Base-by-base conservation (phyloP, 441 rosid genomes). In the Eruca vesicaria region DNA sequence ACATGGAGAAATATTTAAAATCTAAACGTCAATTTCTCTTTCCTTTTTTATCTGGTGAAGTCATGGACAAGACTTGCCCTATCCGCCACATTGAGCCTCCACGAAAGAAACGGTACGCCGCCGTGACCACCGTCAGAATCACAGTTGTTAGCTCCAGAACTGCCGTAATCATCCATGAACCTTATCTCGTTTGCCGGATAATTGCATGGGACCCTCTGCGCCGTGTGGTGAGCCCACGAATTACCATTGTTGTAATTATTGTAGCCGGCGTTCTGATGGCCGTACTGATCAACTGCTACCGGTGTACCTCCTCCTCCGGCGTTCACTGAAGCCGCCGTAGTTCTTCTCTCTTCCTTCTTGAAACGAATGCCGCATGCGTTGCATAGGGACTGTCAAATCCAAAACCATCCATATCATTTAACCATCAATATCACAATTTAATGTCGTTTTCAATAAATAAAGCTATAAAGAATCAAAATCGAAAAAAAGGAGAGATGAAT, bases 281-380 rank as follows among this genome's bases (percentile, higher is more conserved):
- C 78, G 57, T 85, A 89, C 64, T 81, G 86, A 21, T 89, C 89
- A 56, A 62, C 38, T 20, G 77, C 63, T 50, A 82, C 85, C 1
- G 89, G 69, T 63, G 84, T 16, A 43, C 68, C 72, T 68, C 72
- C 77, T 73, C 82, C 84, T 71, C 80, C 58, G 12, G 64, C 14
- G 52, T 66, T 77, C 0, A 48, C 72, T 50, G 76, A 83, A 26
- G 89, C 90, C 7, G 90, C 88, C 2, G 87, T 82, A 6, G 98
- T 94, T 82, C 99, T 86, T 78, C 98, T 85, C 87, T 95, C 97
- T 85, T 95, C 99, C 69, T 95, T 95, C 87, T 93, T 95, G 89
- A 90, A 95, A 75, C 99, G 92, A 80, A 95, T 93, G 78, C 99
- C 99, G 72, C 99, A 95, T 21, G 99, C 99, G 82, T 95, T 95